A percentile compares a stretch with the other conserved stretches of the same genome.
Conservation (phyloP, 371 early-diverging fungal species). For the Thermomucor indicae-seudaticae region DNA sequence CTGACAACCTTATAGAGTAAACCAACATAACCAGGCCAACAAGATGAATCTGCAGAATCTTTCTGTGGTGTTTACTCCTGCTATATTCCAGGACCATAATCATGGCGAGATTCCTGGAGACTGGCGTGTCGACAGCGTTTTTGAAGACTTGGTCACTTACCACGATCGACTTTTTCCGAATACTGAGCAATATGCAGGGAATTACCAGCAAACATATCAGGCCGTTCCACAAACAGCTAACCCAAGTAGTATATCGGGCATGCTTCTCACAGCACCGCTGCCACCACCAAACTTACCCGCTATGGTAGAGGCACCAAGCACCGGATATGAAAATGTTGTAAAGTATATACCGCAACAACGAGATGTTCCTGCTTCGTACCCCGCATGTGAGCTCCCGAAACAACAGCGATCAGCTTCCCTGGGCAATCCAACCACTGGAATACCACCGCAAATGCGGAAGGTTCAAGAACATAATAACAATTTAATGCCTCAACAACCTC, state of each 20-base stretch:
- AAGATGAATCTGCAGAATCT: conserved; percentile 57
- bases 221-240: background rate
- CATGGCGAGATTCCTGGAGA: conserved; percentile 39
- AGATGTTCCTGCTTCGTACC: background rate
- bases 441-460: background rate
- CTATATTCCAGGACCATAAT: conserved; percentile 56
- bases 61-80: conserved; percentile 53
- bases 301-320: background rate
- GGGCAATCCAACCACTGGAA: too few species aligned
- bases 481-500: background rate
- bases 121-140: conserved; percentile 31
- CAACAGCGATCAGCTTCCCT: background rate
- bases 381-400: background rate
- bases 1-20: conserved; percentile 22
- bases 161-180: conserved; percentile 21
- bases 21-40: conserved; percentile 37
- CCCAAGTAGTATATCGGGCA: conserved; percentile 3
- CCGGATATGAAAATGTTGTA: background rate
- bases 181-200: conserved; percentile 1
- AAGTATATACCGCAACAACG: background rate
- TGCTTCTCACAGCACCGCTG: conserved; percentile 15
- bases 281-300: background rate
- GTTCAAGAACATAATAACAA: background rate
- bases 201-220: background rate
- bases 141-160: conserved; percentile 30